Conservation (phyloP, 2,329 filamentous ascomycete genomes). For the Epichloe sp. region DNA sequence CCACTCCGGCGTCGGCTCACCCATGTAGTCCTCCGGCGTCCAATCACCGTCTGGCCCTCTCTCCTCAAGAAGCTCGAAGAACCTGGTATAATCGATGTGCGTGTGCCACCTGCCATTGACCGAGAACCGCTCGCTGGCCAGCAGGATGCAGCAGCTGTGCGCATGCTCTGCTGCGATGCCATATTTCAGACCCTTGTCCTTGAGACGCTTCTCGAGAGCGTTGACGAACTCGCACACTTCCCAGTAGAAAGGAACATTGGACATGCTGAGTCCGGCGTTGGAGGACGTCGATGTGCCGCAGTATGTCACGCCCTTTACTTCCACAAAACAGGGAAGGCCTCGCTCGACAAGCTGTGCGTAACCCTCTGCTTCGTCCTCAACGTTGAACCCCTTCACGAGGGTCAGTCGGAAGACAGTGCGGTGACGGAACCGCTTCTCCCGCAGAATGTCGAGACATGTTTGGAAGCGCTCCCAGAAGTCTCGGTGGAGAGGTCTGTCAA, state of each 20-base stretch:
- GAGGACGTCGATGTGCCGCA: constrained; percentile 82
- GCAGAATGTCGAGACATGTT: constrained; percentile 77
- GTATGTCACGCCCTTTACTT: constrained; percentile 94
- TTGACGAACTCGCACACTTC: constrained; percentile 76
- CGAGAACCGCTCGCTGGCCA: constrained; percentile 71
- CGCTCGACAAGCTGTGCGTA: constrained; percentile 82
- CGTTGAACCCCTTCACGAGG: constrained; percentile 94
- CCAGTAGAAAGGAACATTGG: constrained; percentile 91
- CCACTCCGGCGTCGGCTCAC: constrained; percentile 76
- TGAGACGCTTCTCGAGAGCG: constrained; percentile 57
- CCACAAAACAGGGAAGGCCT: constrained; percentile 80
- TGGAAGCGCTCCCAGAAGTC: constrained; percentile 98
- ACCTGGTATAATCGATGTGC: constrained; percentile 76
- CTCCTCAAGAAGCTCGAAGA: constrained; percentile 73
- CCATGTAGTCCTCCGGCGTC: constrained; percentile 83
- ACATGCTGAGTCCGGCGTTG: constrained; percentile 83
- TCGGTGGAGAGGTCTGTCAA: constrained; percentile 83
- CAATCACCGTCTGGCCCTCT: constrained; percentile 54
- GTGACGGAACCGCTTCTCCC: constrained; percentile 70
- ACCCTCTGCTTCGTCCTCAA: constrained; percentile 82
- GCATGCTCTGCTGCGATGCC: constrained; percentile 92
- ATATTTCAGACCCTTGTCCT: constrained; percentile 60
- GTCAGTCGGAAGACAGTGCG: constrained; percentile 91
- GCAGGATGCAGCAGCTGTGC: constrained; percentile 82
- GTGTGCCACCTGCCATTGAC: constrained; percentile 78